These are phyloP conservation scores for Lentinula raphanica DNA, from an alignment of 768 basidiomycete genomes.

Conservation along the genomic window DNA sequence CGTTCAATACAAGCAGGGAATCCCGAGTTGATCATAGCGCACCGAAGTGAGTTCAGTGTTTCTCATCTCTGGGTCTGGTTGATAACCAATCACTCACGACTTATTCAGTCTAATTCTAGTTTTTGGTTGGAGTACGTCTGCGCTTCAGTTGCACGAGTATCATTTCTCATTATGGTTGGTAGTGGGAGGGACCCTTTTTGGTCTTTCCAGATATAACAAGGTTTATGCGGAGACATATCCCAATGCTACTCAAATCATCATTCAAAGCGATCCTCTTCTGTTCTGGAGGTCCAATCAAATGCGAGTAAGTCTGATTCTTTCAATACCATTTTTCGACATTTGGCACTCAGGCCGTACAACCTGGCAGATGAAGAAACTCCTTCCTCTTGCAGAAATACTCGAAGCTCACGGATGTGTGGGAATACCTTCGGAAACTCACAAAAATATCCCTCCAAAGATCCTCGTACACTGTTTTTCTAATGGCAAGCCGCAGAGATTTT, in stretches of 20 bases:
- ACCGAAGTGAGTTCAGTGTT: neutral
- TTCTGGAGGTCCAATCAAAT: slow-evolving; percentile 28
- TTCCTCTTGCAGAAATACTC: slow-evolving; percentile 32
- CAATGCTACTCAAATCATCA: slow-evolving; percentile 33
- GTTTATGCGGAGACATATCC: slow-evolving; percentile 39
- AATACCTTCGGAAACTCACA: neutral
- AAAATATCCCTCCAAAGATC: slow-evolving; percentile 23
- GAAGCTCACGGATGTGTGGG: slow-evolving; percentile 30
- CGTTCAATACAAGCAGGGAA: neutral
- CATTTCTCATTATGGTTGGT: neutral
- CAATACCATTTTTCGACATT: neutral
- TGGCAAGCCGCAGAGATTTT: slow-evolving; percentile 23
- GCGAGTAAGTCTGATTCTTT: slow-evolving; percentile 21
- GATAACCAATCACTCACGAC: neutral
- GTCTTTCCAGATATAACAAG: slow-evolving; percentile 40
- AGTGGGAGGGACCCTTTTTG: slow-evolving; percentile 43
- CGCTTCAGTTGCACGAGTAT: neutral
- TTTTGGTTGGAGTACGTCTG: slow-evolving; percentile 43
- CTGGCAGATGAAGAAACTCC: slow-evolving; percentile 26
- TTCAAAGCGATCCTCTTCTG: slow-evolving; percentile 30
- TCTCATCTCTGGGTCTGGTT: neutral
- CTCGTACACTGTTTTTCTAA: slow-evolving; percentile 46
- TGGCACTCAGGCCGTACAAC: no score
- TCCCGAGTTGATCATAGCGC: neutral
- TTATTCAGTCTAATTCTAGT: slow-evolving; percentile 23